Evolutionary conservation across 2,329 filamentous ascomycete species (phyloP), one percentile per base, ranked within the genome.

Genomic region (Botrytis pseudocinerea): DNA sequence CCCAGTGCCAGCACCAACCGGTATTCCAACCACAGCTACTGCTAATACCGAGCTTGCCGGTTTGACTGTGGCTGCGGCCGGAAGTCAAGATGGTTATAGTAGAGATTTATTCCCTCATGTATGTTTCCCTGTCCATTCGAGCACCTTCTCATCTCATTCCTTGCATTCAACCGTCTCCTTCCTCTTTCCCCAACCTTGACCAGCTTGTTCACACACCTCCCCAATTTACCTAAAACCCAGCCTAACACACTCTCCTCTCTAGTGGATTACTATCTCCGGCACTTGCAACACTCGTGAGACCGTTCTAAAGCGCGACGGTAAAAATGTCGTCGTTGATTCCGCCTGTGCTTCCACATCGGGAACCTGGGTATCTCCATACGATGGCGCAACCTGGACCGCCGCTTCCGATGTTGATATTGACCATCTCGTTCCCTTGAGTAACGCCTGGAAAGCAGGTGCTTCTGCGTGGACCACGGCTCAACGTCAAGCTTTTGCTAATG

Each of bases 391-490:
- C 1, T 94, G 91, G 91, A 91, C 88, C 0, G 83, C 85, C 0
- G 88, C 92, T 1, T 87, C 85, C 28, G 91, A 95, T 77, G 81
- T 96, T 1, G 92, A 95, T 77, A 95, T 96, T 74, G 93, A 96
- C 81, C 93, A 96, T 81, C 86, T 96, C 83, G 92, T 97, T 4
- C 93, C 93, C 0, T 81, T 97, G 74, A 91, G 91, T 80, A 93
- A 95, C 79, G 92, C 93, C 8, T 95, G 92, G 93, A 89, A 92
- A 65, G 60, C 90, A 62, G 93, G 93, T 32, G 93, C 93, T 20
- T 86, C 87, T 12, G 82, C 84, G 2, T 95, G 93, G 93, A 93
- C 92, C 0, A 91, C 90, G 0, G 83, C 85, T 32, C 85, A 87
- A 78, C 89, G 93, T 72, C 84, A 91, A 79, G 81, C 85, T 4